phyloP scores from a whole-genome alignment of 345 rosid species.

The Gossypioides kirkii region DNA sequence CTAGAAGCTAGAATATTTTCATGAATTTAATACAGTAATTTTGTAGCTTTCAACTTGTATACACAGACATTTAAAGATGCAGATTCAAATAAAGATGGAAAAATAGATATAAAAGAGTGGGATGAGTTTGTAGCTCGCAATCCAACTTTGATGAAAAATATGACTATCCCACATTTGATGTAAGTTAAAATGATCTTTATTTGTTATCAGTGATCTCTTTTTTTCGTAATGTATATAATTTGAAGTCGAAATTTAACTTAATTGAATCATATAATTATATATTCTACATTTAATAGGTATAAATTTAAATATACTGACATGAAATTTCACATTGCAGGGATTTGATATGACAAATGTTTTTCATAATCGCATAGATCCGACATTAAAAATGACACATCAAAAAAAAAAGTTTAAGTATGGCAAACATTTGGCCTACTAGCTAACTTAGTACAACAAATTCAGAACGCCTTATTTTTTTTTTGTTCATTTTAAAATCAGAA shows the following conservation, averaged over 20 bases:
- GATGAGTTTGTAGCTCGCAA: conserved; percentile 23
- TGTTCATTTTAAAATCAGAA: background rate
- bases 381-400: conserved; percentile 16
- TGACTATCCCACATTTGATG: conserved; percentile 45
- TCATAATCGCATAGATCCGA: conserved; percentile 21
- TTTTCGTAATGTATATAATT: too few relatives aligned
- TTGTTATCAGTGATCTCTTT: too few relatives aligned
- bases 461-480: background rate
- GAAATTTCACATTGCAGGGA: conserved; percentile 10
- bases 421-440: background rate
- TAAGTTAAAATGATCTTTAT: conserved; percentile 4
- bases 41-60: background rate
- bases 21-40: background rate
- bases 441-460: background rate
- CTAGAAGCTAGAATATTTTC: background rate
- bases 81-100: conserved; percentile 38
- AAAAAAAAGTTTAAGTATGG: background rate
- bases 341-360: background rate
- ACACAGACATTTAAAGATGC: conserved; percentile 41
- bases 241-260: too few relatives aligned
- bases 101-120: conserved; percentile 43
- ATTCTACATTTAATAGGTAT: too few relatives aligned
- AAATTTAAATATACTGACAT: too few relatives aligned
- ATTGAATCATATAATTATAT: too few relatives aligned
- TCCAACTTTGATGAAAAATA: conserved; percentile 37